Conservation (phyloP, 768 basidiomycete species). For the Podaxis mareebaensis region DNA sequence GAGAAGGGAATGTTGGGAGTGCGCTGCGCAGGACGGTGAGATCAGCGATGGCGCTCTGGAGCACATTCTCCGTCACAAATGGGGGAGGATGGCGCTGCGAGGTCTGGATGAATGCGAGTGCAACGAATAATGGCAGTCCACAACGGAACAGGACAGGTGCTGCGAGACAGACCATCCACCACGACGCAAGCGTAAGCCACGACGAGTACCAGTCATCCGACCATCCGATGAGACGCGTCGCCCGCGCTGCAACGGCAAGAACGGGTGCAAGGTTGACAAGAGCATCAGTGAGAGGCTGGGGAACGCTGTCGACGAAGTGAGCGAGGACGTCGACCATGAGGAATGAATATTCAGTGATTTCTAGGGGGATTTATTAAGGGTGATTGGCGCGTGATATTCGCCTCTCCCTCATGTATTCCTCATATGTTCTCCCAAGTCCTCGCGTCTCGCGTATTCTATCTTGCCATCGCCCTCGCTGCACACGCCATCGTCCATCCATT, state of each 20-base stretch:
- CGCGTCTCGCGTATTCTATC: slow-evolving; percentile 24
- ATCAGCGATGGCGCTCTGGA: slow-evolving; percentile 61
- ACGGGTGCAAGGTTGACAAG: slow-evolving; percentile 63
- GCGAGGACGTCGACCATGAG: slow-evolving; percentile 21
- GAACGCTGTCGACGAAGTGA: slow-evolving; percentile 60
- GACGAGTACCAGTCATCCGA: slow-evolving; percentile 56
- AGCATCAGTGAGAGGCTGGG: slow-evolving; percentile 58
- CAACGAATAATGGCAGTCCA: slow-evolving; percentile 53
- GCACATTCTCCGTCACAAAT: slow-evolving; percentile 52
- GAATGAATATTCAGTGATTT: neutral
- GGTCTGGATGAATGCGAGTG: slow-evolving; percentile 28
- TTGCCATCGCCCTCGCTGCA: slow-evolving; percentile 30
- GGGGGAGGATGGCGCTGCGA: slow-evolving; percentile 18
- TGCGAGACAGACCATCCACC: slow-evolving; percentile 80
- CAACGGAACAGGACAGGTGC: slow-evolving; percentile 48
- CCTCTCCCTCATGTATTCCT: neutral
- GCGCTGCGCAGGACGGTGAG: slow-evolving; percentile 64
- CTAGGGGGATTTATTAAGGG: neutral
- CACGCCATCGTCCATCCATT: slow-evolving; percentile 32
- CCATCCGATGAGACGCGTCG: slow-evolving; percentile 60
- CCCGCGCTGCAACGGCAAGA: slow-evolving; percentile 43
- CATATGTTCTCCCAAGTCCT: slow-evolving; percentile 15
- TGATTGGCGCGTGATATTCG: neutral
- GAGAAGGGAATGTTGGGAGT: slow-evolving; percentile 31
- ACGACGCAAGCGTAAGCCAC: slow-evolving; percentile 64